Base-by-base conservation (phyloP, 2,329 filamentous ascomycete species). In the Diaporthe aspalathi region DNA sequence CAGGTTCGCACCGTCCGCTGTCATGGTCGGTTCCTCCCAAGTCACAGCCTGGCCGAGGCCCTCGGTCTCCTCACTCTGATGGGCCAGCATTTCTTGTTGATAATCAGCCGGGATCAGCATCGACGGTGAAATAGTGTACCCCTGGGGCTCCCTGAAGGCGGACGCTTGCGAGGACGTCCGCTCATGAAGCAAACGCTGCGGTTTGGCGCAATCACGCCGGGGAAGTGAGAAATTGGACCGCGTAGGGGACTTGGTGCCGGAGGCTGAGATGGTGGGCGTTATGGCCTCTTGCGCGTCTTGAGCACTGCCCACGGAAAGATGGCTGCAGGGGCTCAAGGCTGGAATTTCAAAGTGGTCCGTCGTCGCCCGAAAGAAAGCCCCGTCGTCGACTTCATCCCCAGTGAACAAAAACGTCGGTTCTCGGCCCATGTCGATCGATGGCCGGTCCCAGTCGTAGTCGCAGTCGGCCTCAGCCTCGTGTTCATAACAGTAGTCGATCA, bases 401-500 rank as follows among this genome's bases (percentile, higher is more conserved):
- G 69, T 68, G 35, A 68, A 40, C 16, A 67, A n/a, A 17, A 63
- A 67, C 27, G 50, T 67, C 11, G 71, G 63, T 17, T 80, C 82
- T 67, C 80, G 79, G 29, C 75, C 77, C 50, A 83, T 72, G 60
- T 90, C 88, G 67, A 87, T 75, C 0, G 89, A 91, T 3, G 85
- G 82, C 20, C 87, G 86, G 71, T 90, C 88, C 90, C 90, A 92
- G 54, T 90, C 86, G 75, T 90, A 92, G 73, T 92, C 87, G 76
- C 89, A 92, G 78, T 91, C 84, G 9, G 89, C 90, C 78, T 92
- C 90, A 16, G 86, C 89, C 74, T 90, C 90, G 75, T 92, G 88
- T 74, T 92, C 90, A 76, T 92, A 92, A 77, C 89, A 91, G 79
- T 91, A 92, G 77, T 92, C 90, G 73, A 92, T 92, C 73, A 89